Evolutionary conservation across 208 protist species (phyloP).

Genomic region (Novymonas esmeraldas): DNA sequence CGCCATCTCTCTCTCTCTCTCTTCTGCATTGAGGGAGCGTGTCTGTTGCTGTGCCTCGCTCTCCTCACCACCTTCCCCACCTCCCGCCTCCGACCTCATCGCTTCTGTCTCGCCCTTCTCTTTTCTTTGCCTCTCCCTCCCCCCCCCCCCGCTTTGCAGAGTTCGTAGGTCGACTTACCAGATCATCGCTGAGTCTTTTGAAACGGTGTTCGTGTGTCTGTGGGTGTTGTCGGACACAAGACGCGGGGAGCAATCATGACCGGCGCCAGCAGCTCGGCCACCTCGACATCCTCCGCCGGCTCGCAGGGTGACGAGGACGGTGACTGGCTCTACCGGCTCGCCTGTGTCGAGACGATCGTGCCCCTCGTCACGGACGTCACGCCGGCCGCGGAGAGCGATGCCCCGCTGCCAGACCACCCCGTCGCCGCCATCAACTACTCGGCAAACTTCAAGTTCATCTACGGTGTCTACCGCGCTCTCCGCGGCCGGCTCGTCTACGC

Average conservation of each 20-base stretch:
- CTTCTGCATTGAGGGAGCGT: no score
- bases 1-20: no score
- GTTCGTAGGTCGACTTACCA: no score
- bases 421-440: slow-evolving; percentile 54
- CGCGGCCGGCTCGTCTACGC: slow-evolving; percentile 20
- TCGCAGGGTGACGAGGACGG: slow-evolving; percentile 11
- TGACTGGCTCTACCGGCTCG: slow-evolving; percentile 40
- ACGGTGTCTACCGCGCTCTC: slow-evolving; percentile 63
- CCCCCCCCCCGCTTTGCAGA: not conserved
- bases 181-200: no score
- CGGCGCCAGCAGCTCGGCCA: no score
- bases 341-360: slow-evolving; percentile 38
- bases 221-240: no score
- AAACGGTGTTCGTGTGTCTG: no score
- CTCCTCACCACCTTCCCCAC: not conserved
- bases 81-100: not conserved
- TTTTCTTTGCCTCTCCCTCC: not conserved
- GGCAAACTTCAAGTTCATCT: slow-evolving; percentile 47
- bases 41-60: not conserved
- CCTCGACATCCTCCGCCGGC: slow-evolving; percentile 9
- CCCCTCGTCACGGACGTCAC: slow-evolving; percentile 36
- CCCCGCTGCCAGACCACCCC: slow-evolving; percentile 28
- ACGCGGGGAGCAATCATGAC: no score
- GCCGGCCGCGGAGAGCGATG: slow-evolving; percentile 39
- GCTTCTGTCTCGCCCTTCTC: not conserved